Conservation (phyloP, 352 stramenopile species). For the Globisporangium radiosum region DNA sequence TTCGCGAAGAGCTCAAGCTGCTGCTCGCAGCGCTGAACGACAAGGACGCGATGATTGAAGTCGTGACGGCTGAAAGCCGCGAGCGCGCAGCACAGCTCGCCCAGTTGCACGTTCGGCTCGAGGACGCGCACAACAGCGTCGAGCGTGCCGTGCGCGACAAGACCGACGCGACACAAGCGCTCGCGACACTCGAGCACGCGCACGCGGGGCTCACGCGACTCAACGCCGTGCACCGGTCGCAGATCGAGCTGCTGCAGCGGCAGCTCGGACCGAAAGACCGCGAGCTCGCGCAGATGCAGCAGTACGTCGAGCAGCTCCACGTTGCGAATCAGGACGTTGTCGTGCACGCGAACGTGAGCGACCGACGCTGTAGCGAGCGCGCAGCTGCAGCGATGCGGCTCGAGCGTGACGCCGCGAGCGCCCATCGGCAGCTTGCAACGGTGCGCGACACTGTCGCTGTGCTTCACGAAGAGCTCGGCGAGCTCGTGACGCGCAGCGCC, state of each 20-base stretch:
- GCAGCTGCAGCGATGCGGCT: slow-evolving; percentile 33
- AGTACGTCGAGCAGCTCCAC: slow-evolving; percentile 51
- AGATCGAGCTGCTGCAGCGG: slow-evolving; percentile 64
- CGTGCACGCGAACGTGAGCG: slow-evolving; percentile 60
- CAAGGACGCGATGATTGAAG: slow-evolving; percentile 49
- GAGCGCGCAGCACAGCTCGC: slow-evolving; percentile 23
- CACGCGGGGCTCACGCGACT: slow-evolving; percentile 53
- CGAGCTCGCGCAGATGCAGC: slow-evolving; percentile 57
- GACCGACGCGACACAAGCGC: slow-evolving; percentile 19
- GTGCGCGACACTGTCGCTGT: slow-evolving; percentile 52
- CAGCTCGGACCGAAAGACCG: slow-evolving; percentile 64
- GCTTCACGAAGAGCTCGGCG: slow-evolving; percentile 55
- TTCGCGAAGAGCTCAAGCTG: slow-evolving; percentile 72
- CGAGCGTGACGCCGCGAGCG: slow-evolving; percentile 26
- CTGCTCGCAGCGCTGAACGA: slow-evolving; percentile 46
- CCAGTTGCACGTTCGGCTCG: slow-evolving; percentile 27
- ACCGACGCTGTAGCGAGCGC: slow-evolving; percentile 45
- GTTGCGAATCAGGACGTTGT: slow-evolving; percentile 64
- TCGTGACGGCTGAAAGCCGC: slow-evolving; percentile 23
- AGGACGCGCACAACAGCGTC: slow-evolving; percentile 22
- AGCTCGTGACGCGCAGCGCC: slow-evolving; percentile 46
- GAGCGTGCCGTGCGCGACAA: slow-evolving; percentile 36
- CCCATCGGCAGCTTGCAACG: slow-evolving; percentile 32
- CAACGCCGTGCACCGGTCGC: slow-evolving; percentile 65
- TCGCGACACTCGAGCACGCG: slow-evolving; percentile 32